Evolutionary conservation across 495 filamentous ascomycete species (phyloP).

Genomic region (Baudoinia panamericana): DNA sequence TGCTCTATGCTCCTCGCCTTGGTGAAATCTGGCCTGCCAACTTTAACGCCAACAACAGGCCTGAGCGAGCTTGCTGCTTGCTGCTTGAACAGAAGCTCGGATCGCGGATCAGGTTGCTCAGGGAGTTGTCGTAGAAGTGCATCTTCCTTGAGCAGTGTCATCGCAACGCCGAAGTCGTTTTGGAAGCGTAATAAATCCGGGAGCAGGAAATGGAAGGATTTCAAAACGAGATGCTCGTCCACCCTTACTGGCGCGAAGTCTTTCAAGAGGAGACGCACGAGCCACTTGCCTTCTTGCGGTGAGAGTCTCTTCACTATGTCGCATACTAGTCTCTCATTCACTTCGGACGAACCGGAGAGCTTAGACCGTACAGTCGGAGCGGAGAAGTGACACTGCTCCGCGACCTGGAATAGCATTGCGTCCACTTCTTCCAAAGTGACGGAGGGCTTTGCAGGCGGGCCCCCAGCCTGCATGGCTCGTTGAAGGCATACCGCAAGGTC

Average conservation of each 20-base stretch:
- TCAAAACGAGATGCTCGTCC: slow-evolving; percentile 29
- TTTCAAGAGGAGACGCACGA: slow-evolving; percentile 72
- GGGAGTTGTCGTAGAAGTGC: slow-evolving; percentile 3
- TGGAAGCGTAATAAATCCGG: slow-evolving; percentile 52
- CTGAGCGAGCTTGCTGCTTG: slow-evolving; percentile 38
- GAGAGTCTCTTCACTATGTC: slow-evolving; percentile 48
- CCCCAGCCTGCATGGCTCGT: slow-evolving; percentile 43
- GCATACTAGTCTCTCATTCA: slow-evolving; percentile 28
- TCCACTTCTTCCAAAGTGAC: slow-evolving; percentile 70
- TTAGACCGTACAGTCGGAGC: slow-evolving; percentile 38
- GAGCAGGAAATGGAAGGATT: slow-evolving; percentile 33
- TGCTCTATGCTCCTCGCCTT: slow-evolving; percentile 69
- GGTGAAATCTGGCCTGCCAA: slow-evolving; percentile 56
- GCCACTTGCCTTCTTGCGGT: slow-evolving; percentile 74
- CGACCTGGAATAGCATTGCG: slow-evolving; percentile 44
- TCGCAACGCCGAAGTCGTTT: slow-evolving; percentile 42
- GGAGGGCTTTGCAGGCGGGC: slow-evolving; percentile 25
- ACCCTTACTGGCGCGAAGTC: slow-evolving; percentile 50
- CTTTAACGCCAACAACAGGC: slow-evolving; percentile 56
- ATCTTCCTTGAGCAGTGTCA: slow-evolving; percentile 31
- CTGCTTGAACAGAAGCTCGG: slow-evolving; percentile 26
- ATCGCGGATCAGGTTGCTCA: slow-evolving; percentile 26
- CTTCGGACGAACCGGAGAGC: slow-evolving; percentile 33
- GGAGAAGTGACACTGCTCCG: slow-evolving; percentile 55
- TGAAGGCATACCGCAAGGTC: slow-evolving; percentile 63